These are phyloP conservation scores for Mycena vitilis DNA, from an alignment of 768 basidiomycete species.

Conservation along the genomic window DNA sequence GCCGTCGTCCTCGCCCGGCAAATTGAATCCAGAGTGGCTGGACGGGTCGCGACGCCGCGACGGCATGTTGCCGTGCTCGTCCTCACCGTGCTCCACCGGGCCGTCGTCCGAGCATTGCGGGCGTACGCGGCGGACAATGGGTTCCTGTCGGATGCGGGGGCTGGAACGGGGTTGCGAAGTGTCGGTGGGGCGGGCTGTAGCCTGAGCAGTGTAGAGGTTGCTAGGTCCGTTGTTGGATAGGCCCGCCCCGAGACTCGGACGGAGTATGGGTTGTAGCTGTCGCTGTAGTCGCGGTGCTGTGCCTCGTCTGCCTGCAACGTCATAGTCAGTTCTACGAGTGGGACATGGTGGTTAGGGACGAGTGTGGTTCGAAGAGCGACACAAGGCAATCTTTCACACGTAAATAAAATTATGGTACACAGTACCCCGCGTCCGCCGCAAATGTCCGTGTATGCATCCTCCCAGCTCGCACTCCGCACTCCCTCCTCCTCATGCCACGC, in stretches of 20 bases:
- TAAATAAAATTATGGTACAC: too few species aligned
- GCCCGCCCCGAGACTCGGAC: slow-evolving; percentile 53
- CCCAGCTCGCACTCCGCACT: too few species aligned
- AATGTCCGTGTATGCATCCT: too few species aligned
- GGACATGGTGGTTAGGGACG: slow-evolving; percentile 49
- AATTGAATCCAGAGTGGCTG: slow-evolving; percentile 40
- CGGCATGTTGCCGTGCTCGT: slow-evolving; percentile 75
- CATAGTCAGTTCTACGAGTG: slow-evolving; percentile 33
- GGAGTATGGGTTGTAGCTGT: slow-evolving; percentile 68
- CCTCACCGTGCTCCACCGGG: slow-evolving; percentile 50
- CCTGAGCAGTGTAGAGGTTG: slow-evolving; percentile 42
- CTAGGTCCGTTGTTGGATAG: slow-evolving; percentile 41
- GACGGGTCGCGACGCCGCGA: slow-evolving; percentile 64
- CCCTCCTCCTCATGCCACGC: too few species aligned
- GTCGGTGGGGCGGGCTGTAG: slow-evolving; percentile 42
- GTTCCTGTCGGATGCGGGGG: slow-evolving; percentile 41
- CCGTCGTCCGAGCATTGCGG: slow-evolving; percentile 50
- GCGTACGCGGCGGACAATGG: slow-evolving; percentile 36
- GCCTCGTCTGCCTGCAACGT: slow-evolving; percentile 68
- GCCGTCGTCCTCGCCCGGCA: slow-evolving; percentile 52
- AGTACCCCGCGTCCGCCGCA: too few species aligned
- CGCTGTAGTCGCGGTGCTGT: slow-evolving; percentile 72
- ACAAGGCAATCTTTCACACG: too few species aligned
- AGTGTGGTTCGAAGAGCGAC: too few species aligned
- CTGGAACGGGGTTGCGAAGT: slow-evolving; percentile 38